Percentiles rank a stretch among this genome's conserved stretches.
Evolutionary conservation across 1,284 basidiomycete genomes (phyloP).

Genomic region (Inonotus obliquus): DNA sequence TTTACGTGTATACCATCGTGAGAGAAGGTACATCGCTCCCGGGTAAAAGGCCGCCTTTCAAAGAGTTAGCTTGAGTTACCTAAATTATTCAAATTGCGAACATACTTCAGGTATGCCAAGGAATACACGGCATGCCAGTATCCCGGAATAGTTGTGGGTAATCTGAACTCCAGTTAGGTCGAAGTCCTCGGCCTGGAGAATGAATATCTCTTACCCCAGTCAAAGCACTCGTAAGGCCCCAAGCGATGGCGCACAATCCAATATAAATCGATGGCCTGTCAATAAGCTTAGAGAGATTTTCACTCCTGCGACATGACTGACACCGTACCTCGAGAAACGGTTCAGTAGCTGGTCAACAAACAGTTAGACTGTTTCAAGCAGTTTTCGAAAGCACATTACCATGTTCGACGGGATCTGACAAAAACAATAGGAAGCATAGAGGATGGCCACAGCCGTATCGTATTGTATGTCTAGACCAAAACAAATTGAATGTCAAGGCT

Average conservation of each 20-base stretch:
- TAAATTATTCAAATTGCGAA: neutral
- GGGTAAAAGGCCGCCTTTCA: slow-evolving; percentile 21
- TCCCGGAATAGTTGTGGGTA: slow-evolving; percentile 24
- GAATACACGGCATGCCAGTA: slow-evolving; percentile 23
- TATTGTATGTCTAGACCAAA: slow-evolving; percentile 51
- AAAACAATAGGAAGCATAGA: slow-evolving; percentile 57
- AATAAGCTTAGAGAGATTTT: slow-evolving; percentile 22
- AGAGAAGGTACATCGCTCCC: slow-evolving; percentile 22
- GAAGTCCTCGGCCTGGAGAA: too few species aligned
- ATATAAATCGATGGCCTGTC: slow-evolving; percentile 51
- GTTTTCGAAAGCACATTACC: slow-evolving; percentile 35
- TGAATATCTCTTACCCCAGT: too few species aligned
- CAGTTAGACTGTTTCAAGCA: neutral
- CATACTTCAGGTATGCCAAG: slow-evolving; percentile 24
- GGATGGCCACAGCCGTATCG: slow-evolving; percentile 50
- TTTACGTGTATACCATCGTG: slow-evolving; percentile 24
- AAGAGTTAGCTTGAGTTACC: neutral
- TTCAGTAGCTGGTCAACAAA: slow-evolving; percentile 40
- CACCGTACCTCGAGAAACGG: slow-evolving; percentile 41
- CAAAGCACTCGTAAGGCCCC: slow-evolving; percentile 52
- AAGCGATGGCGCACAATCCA: slow-evolving; percentile 53
- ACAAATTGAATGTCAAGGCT: neutral
- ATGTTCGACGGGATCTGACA: slow-evolving; percentile 65
- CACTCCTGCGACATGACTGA: neutral
- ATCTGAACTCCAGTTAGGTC: slow-evolving; percentile 2